Base-by-base conservation (phyloP, 768 basidiomycete genomes). In the Pleurotus giganteus region DNA sequence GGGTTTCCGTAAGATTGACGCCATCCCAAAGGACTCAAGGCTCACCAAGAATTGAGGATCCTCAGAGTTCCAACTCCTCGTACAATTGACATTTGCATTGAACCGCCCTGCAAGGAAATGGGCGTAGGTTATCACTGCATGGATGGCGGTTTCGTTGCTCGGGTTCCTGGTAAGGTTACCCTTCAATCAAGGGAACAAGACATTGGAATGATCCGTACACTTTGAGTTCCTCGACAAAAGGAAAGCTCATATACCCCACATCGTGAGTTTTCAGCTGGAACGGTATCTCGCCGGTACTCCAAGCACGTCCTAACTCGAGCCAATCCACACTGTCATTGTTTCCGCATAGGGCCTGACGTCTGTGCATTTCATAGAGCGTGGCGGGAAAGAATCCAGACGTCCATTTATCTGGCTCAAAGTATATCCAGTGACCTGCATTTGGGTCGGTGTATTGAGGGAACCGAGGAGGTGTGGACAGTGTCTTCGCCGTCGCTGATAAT, bases 301-400 rank as follows among this genome's bases (percentile, higher is more conserved):
- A 78, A 19, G 71, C 63, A 12, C 83, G 72, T 3, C 79, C 84
- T 4, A 85, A 65, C 0, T 64, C 60, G 24, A 88, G 61, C 85
- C 86, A 89, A 58, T 84, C 74, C 17, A 72, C 71, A 17, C 61
- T 61, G 23, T 66, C 67, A 12, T 17, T 17, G 0, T 74, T 58
- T 19, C 69, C 66, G 59, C 86, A 88, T 4, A 85, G 68, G 24
- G 62, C 58, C 53, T 74, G 71, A 23, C 87, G 75, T 41, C 74
- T 74, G 62, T 85, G 75, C 47, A 88, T 68, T 11, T 79, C 83
- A 58, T 88, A 88, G 21, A 77, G 68, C 3, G 79, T 79, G 8
- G 75, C 74, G 1, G 85, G 84, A 66, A 88, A 83, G 72, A 88
- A 88, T 1, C 84, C 85, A 1, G 83, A 79, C 0, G 85, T 84